Conservation (phyloP, 1,284 basidiomycete genomes). For the Agroathelia rolfsii region DNA sequence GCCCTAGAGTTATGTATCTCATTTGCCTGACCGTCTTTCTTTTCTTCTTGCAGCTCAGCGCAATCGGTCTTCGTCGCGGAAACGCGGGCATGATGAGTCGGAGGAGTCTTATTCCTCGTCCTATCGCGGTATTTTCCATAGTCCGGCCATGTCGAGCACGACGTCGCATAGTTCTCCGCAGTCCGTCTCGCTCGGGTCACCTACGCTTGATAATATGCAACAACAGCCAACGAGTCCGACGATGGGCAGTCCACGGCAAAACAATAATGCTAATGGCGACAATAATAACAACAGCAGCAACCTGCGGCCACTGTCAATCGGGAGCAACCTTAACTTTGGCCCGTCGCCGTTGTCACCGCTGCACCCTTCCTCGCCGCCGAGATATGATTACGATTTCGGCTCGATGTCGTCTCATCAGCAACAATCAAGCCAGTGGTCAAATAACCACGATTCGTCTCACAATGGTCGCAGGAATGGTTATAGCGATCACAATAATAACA, state of each 20-base stretch:
- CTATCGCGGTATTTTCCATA: too few relatives aligned
- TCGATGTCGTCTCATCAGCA: constrained; percentile 22
- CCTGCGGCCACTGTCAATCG: neutral
- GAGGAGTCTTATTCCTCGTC: too few relatives aligned
- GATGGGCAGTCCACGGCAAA: too few relatives aligned
- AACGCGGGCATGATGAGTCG: constrained; percentile 58
- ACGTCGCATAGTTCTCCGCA: constrained; percentile 68
- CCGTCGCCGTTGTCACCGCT: constrained; percentile 37
- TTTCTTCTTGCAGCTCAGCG: constrained; percentile 49
- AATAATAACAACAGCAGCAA: too few relatives aligned
- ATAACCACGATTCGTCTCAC: too few relatives aligned
- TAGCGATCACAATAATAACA: too few relatives aligned
- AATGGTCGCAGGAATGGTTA: too few relatives aligned
- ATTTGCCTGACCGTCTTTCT: constrained; percentile 15
- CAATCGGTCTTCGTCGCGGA: constrained; percentile 64
- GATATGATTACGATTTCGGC: constrained; percentile 48
- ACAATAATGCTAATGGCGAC: too few relatives aligned
- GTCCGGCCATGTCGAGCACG: constrained; percentile 25
- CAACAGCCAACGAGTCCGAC: too few relatives aligned
- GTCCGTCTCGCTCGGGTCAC: too few relatives aligned
- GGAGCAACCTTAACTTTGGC: constrained; percentile 26
- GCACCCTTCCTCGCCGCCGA: constrained; percentile 35
- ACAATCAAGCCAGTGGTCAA: too few relatives aligned
- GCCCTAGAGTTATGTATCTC: constrained; percentile 6
- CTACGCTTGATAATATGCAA: too few relatives aligned